phyloP scores from a whole-genome alignment of 441 rosid species.

The Populus trichocarpa region DNA sequence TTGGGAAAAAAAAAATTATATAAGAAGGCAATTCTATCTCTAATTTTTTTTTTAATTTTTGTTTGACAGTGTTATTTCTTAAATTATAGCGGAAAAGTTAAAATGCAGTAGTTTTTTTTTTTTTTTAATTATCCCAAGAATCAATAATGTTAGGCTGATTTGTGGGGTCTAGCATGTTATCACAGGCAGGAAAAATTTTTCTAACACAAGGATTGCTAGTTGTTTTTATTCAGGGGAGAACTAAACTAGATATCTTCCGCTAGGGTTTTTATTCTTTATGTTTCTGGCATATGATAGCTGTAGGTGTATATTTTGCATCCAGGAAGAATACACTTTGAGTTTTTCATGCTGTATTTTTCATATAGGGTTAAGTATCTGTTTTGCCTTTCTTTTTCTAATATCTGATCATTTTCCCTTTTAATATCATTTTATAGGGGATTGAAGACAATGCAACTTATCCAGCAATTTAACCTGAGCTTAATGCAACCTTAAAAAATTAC shows the following conservation, averaged over 20 bases:
- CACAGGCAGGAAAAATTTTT: neutral
- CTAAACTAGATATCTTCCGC: neutral
- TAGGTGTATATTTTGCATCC: neutral
- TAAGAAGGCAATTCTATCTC: neutral
- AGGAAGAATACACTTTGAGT: neutral
- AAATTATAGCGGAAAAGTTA: neutral
- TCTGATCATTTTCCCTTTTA: neutral
- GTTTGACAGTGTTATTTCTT: neutral
- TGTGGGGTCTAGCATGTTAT: neutral
- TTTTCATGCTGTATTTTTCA: neutral
- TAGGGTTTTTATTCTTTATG: neutral
- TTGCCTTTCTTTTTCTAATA: neutral
- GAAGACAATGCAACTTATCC: neutral
- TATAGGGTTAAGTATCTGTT: neutral
- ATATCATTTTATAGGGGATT: neutral
- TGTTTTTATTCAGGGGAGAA: neutral
- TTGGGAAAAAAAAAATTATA: neutral
- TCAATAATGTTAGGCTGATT: neutral
- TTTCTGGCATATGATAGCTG: neutral
- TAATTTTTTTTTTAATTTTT: no score
- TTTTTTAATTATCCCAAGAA: neutral
- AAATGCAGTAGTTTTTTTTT: neutral
- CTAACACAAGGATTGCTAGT: neutral
- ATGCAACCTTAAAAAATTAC: neutral
- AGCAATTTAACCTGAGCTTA: neutral